A percentile compares a stretch with the other conserved stretches of the same genome.
These are phyloP conservation scores for Coemansia sp. DNA, from an alignment of 192 early-diverging fungal species.

Conservation along the genomic window DNA sequence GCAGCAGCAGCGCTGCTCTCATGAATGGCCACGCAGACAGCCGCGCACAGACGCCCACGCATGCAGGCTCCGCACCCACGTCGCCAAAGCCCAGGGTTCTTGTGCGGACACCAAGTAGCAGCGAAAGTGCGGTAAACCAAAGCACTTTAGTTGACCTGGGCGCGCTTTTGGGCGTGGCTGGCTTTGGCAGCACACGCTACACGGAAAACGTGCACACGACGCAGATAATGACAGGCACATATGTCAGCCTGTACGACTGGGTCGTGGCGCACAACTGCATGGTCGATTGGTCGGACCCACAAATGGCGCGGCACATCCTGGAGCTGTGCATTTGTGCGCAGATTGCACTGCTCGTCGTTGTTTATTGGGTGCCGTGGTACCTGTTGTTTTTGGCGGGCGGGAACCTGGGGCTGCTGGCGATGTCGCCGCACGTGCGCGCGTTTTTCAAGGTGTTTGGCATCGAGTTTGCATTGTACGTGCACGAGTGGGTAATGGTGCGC, in stretches of 20 bases:
- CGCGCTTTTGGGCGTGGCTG: constrained; percentile 35
- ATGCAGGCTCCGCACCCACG: constrained; percentile 2
- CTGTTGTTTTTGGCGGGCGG: constrained; percentile 39
- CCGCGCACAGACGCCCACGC: not conserved
- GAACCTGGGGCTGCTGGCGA: constrained; percentile 31
- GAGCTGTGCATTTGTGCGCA: constrained; percentile 29
- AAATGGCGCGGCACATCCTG: constrained; percentile 24
- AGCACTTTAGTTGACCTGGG: constrained; percentile 35
- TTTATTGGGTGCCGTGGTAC: constrained; percentile 49
- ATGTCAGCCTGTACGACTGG: constrained; percentile 42
- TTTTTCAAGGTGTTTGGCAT: constrained; percentile 43
- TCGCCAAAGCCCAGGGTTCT: constrained; percentile 23
- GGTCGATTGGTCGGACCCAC: constrained; percentile 50
- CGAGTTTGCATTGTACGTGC: constrained; percentile 28
- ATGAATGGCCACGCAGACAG: not conserved
- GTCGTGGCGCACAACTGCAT: constrained; percentile 33
- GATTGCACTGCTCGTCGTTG: constrained; percentile 17
- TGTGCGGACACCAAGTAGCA: constrained; percentile 15
- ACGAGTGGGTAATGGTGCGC: constrained; percentile 22
- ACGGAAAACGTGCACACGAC: constrained; percentile 51
- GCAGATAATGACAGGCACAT: constrained; percentile 50
- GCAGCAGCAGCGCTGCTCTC: constrained; percentile 7
- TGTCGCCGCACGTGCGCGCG: constrained; percentile 50
- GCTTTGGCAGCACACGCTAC: constrained; percentile 50
- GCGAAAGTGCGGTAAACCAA: not conserved